Conservation (phyloP, 2,329 filamentous ascomycete species). For the Penicillium brasilianum region DNA sequence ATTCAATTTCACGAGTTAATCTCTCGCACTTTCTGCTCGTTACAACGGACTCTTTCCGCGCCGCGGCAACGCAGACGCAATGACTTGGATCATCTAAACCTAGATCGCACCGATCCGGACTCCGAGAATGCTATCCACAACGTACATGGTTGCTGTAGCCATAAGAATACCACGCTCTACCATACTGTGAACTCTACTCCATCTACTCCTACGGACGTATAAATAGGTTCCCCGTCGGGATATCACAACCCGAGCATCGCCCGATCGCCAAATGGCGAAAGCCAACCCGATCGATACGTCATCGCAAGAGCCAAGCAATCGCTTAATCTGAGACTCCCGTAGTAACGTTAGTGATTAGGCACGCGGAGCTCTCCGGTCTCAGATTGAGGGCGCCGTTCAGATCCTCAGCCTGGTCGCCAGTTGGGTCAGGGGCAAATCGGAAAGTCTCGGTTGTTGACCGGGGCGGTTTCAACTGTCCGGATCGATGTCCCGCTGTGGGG, state of each 20-base stretch:
- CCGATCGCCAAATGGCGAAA: neutral
- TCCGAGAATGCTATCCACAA: neutral
- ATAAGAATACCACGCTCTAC: neutral
- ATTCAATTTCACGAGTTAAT: neutral
- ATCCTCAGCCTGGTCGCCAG: slow-evolving; percentile 4
- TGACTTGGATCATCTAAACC: neutral
- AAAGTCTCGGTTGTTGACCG: slow-evolving; percentile 29
- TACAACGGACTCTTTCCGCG: neutral
- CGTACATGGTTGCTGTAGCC: neutral
- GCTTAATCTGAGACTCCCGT: slow-evolving; percentile 26
- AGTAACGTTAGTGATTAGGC: slow-evolving; percentile 15
- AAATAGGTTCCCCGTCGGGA: too few relatives aligned
- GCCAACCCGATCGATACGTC: slow-evolving; percentile 14
- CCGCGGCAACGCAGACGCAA: neutral
- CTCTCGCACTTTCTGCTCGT: neutral
- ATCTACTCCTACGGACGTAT: neutral
- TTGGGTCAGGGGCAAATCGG: slow-evolving; percentile 29
- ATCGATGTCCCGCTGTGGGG: slow-evolving; percentile 35
- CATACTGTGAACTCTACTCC: neutral
- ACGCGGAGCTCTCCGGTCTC: slow-evolving; percentile 27
- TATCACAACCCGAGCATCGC: neutral
- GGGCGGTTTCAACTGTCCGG: slow-evolving; percentile 30
- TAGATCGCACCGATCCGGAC: neutral
- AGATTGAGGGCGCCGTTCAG: slow-evolving; percentile 14
- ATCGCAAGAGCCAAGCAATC: slow-evolving; percentile 18